Base-by-base conservation (phyloP, 2,329 filamentous ascomycete species). In the Colletotrichum graminicola region DNA sequence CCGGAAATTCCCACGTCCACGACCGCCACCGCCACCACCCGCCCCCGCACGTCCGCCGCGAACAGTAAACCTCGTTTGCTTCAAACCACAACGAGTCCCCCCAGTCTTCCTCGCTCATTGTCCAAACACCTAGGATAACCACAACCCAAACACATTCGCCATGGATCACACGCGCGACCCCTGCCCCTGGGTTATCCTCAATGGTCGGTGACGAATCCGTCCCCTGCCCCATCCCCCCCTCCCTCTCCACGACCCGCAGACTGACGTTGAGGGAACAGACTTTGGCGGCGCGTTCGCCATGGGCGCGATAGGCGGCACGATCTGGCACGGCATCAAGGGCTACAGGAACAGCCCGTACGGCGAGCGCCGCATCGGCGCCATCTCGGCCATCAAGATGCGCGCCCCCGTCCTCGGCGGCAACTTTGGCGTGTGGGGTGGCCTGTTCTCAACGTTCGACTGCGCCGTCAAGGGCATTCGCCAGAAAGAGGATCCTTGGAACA, bases 161-260 rank as follows among this genome's bases (percentile, higher is more conserved):
- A 96, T 97, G 93, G 95, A 99, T 90, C 96, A 98, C 88, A 93
- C 93, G 75, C 90, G 96, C 85, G 96, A 98, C 84, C 96, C 96
- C 74, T 98, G 96, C 84, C 96, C 96, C 67, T 98, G 92, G 92
- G 95, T 98, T 79, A 93, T 96, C 75, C 89, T 98, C 76, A 97
- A 95, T 84, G 96, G 61, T 63, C 18, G 45, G 45, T 39, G 45
- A 51, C 45, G 26, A 16, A 36, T 3, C 29, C 21, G 32, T 21
- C 18, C 41, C 6, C 18, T 6, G 18, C 29, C 29, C 29, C 29
- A 29, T 21, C 18, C 18, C 18, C 2, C 32, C 1, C 18, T 5
- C 32, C 1, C 32, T 21, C 18, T 5, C 10, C 32, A 14, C 5
- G 32, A 14, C 16, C 29, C 12, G 32, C 32, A 62, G 5, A 14